Percentiles rank a stretch among this genome's conserved stretches.
phyloP scores from a whole-genome alignment of 148 eudicot genomes.

The Camellia sinensis region DNA sequence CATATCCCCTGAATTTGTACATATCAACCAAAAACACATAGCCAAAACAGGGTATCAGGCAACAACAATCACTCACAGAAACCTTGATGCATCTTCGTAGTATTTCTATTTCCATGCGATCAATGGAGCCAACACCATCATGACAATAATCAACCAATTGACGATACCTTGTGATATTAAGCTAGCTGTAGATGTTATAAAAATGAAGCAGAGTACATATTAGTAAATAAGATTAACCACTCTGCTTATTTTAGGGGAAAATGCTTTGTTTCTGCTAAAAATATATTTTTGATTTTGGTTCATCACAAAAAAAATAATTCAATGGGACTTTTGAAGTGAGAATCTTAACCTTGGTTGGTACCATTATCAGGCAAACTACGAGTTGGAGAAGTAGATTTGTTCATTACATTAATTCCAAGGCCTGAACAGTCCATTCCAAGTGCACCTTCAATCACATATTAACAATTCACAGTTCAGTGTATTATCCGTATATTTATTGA shows the following conservation, averaged over 20 bases:
- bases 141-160: constrained; percentile 10
- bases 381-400: constrained; percentile 28
- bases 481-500: too few relatives aligned
- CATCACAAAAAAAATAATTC: too few relatives aligned
- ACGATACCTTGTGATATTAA: background rate
- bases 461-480: too few relatives aligned
- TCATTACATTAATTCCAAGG: constrained; percentile 38
- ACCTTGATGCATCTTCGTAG: background rate
- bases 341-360: constrained; percentile 27
- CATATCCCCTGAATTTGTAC: background rate
- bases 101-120: constrained; percentile 10
- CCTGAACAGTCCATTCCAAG: constrained; percentile 48
- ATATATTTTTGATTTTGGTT: too few relatives aligned
- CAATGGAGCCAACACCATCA: background rate
- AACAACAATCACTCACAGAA: background rate
- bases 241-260: too few relatives aligned
- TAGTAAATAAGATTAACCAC: too few relatives aligned
- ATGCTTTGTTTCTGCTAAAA: too few relatives aligned
- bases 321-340: background rate
- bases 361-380: constrained; percentile 19
- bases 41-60: background rate
- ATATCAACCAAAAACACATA: background rate
- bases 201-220: background rate
- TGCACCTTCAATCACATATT: constrained; percentile 40
- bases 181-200: constrained; percentile 11